Conservation (phyloP, 2,329 filamentous ascomycete species). For the Drechslerella coelobrocha region DNA sequence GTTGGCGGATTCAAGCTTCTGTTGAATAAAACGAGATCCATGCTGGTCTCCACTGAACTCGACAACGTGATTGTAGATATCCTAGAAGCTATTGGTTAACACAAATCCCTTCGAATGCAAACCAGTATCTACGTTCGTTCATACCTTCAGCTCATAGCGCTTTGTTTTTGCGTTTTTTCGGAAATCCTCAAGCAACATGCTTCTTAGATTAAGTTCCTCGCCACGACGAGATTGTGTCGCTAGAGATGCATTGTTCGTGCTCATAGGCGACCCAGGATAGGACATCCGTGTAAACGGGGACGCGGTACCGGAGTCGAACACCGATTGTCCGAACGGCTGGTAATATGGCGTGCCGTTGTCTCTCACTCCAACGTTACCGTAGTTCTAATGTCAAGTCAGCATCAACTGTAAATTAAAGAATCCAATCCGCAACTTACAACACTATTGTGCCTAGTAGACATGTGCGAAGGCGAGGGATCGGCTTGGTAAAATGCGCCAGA, state of each 20-base stretch:
- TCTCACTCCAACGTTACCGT: slow-evolving; percentile 55
- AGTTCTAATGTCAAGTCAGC: slow-evolving; percentile 53
- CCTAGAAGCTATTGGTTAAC: slow-evolving; percentile 60
- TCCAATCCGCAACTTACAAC: slow-evolving; percentile 25
- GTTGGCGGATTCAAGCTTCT: slow-evolving; percentile 88
- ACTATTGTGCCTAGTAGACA: slow-evolving; percentile 41
- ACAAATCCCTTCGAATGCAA: background rate
- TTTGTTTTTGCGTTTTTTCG: slow-evolving; percentile 75
- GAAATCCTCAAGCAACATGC: slow-evolving; percentile 79
- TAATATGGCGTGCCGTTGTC: slow-evolving; percentile 34
- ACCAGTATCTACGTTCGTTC: slow-evolving; percentile 9
- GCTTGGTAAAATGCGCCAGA: slow-evolving; percentile 39
- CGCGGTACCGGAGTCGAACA: slow-evolving; percentile 52
- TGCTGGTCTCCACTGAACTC: slow-evolving; percentile 97
- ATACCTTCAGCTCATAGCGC: slow-evolving; percentile 78
- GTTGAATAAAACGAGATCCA: slow-evolving; percentile 93
- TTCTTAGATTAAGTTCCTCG: slow-evolving; percentile 70
- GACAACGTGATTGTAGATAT: slow-evolving; percentile 85
- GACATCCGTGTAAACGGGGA: slow-evolving; percentile 54
- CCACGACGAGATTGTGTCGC: slow-evolving; percentile 61
- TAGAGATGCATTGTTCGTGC: slow-evolving; percentile 56
- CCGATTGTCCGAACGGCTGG: slow-evolving; percentile 38
- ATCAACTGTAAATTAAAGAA: background rate
- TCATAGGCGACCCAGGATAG: slow-evolving; percentile 56
- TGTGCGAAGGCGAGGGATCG: slow-evolving; percentile 33